Base-by-base conservation (phyloP, 208 protist species). In the Wallacemonas sp. region DNA sequence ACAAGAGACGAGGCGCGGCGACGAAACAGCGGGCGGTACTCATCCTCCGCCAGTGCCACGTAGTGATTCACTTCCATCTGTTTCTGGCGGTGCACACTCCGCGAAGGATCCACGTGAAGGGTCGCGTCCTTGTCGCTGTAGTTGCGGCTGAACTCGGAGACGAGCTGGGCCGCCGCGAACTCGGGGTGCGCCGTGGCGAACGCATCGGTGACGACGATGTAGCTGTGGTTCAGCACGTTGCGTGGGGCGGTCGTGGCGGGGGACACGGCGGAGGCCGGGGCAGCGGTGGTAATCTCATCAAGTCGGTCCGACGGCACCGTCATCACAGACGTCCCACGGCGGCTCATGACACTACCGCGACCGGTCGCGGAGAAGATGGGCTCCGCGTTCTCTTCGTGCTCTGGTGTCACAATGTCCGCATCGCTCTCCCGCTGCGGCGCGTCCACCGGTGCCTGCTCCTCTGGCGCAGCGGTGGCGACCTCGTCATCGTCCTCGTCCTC, bases 11-110 rank as follows among this genome's bases (percentile, higher is more conserved):
- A 61, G 32, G 48, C 44, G 39, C 64, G 72, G 7, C 59, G 65
- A 20, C 72, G 64, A 54, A 77, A 71, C 18, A 77, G 50, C 16
- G 72, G 64, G 3, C 65, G 65, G 61, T 67, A 61, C 65, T 71
- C 45, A 20, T 54, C 33, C 65, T 67, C 48, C 50, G 45, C 65
- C 61, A 68, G 59, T 0, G 38, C 20, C 22, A 77, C 61, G 54
- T 64, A 67, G 54, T 62, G 50, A 36, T 54, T 59, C 32, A 72
- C 41, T 42, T 77, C 65, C 45, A 67, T 45, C 45, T 61, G 48
- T 1, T 44, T 49, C 62, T 49, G 44, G 18, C 20, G 44, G n/a
- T 23, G 44, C 10, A 10, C 44, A 5, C 18, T 49, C 10, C 20
- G 44, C 44, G 12, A 25, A 22, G 44, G 44, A 22, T 49, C 44